Evolutionary conservation across 78 protist genomes (phyloP), one percentile per base, ranked within the genome.

Genomic region (Carpediemonas membranifera): DNA sequence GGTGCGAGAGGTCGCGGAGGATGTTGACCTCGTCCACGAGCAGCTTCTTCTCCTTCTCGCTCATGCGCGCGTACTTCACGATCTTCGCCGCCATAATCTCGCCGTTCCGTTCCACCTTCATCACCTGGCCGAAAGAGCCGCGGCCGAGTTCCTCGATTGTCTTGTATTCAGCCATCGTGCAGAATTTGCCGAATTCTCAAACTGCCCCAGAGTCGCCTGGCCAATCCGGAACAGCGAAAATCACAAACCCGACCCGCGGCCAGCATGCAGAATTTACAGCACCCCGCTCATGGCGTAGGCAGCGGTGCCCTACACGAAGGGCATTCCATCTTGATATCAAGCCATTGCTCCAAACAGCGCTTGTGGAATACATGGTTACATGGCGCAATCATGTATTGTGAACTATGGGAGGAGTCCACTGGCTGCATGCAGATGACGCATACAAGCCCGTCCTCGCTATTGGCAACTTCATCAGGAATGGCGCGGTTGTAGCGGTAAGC

Each of bases 81-180:
- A 83, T 87, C 73, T 89, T 89, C 86, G 88, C 83, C 51, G 85
- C 94, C 27, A 81, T 58, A 15, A 68, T 43, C 80, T 78, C n/a
- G 0, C 34, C 55, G 31, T 36, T 13, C 15, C 15, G 57, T 9
- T 56, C 9, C 28, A 84, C 72, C 51, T 58, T 64, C 30, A 67
- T 54, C 33, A 84, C 84, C 0, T 51, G 63, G n/a, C 89, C 89
- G 35, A 84, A 84, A 52, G 86, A 65, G 1, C 89, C 89, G 41
- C 68, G 53, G 18, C 89, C 89, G n/a, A 84, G 62, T 34, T 44
- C 56, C 9, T 79, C 82, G 7, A 76, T n/a, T 0, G 51, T 64
- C 39, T 79, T 81, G 47, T 71, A 59, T 3, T 50, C 65, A n/a
- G n/a, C n/a, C n/a, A n/a, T n/a, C n/a, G 80, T 68, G 16, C 14